Conservation (phyloP, 2,329 filamentous ascomycete genomes). For the Fusarium transvaalense region DNA sequence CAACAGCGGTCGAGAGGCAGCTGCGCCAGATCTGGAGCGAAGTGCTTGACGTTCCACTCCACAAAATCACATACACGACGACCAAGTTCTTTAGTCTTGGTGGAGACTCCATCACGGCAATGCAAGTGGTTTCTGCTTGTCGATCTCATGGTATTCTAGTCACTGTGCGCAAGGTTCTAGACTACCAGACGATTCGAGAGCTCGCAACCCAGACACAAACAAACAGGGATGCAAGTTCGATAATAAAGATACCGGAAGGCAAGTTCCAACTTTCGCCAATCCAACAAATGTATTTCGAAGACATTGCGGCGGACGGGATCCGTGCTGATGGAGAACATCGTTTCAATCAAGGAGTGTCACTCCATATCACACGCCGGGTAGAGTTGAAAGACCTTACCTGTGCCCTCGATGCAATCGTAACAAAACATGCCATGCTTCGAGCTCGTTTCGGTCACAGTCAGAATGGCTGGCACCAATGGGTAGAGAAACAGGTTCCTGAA, state of each 20-base stretch:
- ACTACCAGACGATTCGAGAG: background rate
- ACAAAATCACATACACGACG: background rate
- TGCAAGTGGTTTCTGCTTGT: constrained; percentile 9
- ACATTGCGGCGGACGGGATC: background rate
- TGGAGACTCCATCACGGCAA: constrained; percentile 11
- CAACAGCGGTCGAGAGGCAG: background rate
- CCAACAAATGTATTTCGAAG: constrained; percentile 3
- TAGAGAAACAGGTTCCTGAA: background rate
- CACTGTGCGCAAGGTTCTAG: constrained; percentile 4
- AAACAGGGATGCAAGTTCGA: background rate
- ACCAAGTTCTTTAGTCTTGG: constrained; percentile 9
- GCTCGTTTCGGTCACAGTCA: background rate
- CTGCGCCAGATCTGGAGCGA: constrained; percentile 6
- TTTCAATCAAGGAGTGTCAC: constrained; percentile 1
- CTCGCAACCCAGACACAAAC: background rate
- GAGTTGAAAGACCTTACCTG: background rate
- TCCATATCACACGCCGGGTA: background rate
- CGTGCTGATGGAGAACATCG: background rate
- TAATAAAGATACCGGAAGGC: background rate
- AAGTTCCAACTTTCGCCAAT: background rate
- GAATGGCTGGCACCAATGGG: background rate
- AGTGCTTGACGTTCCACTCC: background rate
- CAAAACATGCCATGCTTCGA: constrained; percentile 9
- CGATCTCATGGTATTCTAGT: background rate
- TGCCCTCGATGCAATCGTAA: background rate